phyloP scores from a whole-genome alignment of 192 early-diverging fungal genomes.

The Cetraspora pellucida region DNA sequence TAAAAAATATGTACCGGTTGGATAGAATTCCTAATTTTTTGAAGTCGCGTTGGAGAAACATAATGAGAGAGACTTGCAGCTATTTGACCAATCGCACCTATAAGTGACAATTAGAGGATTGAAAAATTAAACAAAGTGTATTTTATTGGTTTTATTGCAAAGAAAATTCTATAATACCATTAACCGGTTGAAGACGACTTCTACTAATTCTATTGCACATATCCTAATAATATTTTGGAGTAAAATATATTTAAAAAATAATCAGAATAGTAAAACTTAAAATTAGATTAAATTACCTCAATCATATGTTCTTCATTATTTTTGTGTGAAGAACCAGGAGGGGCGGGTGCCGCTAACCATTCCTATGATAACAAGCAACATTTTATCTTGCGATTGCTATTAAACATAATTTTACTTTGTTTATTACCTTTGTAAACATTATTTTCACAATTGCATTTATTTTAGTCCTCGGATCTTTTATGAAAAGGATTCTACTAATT shows the following conservation, averaged over 20 bases:
- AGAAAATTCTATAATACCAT: neutral
- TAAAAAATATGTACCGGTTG: neutral
- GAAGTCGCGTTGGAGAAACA: conserved; percentile 40
- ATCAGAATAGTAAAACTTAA: neutral
- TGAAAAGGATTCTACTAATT: neutral
- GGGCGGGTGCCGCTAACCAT: neutral
- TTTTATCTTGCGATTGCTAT: neutral
- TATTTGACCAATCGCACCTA: conserved; percentile 23
- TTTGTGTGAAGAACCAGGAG: neutral
- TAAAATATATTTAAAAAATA: neutral
- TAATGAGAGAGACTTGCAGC: conserved; percentile 40
- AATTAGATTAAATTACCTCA: conserved; percentile 6
- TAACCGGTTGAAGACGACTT: neutral
- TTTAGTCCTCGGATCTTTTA: neutral
- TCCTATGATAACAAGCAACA: neutral
- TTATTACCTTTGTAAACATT: conserved; percentile 13
- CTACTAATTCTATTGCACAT: neutral
- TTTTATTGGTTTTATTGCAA: neutral
- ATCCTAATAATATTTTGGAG: neutral
- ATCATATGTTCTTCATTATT: conserved; percentile 5
- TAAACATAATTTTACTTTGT: neutral
- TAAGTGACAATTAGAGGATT: neutral
- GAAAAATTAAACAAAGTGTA: neutral
- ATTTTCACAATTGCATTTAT: neutral
- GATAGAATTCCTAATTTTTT: conserved; percentile 25